Percentiles rank a stretch among this genome's conserved stretches.
Evolutionary conservation across 306 rosid species (phyloP).

Genomic region (Mucuna pruriens): DNA sequence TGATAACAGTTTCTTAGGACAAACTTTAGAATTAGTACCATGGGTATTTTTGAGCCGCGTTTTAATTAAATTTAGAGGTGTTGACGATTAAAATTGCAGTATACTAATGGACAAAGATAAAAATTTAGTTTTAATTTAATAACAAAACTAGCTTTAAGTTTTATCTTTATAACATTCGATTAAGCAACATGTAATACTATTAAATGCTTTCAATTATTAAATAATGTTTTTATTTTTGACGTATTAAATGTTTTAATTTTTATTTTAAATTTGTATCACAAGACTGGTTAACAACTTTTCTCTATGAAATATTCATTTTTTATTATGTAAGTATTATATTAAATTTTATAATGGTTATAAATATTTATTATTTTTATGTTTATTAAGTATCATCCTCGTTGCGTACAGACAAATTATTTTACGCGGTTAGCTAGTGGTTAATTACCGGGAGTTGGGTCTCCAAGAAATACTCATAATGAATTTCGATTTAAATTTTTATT

Average conservation of each 20-base stretch:
- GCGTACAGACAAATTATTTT: not conserved
- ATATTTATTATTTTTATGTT: not conserved
- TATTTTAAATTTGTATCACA: too few species aligned
- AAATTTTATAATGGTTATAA: not conserved
- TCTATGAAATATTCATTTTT: not conserved
- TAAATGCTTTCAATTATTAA: not conserved
- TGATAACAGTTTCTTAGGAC: not conserved
- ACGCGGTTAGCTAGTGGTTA: not conserved
- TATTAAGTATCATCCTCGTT: not conserved
- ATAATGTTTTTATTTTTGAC: not conserved
- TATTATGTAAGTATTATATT: not conserved
- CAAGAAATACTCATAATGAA: not conserved
- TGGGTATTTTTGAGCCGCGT: too few species aligned
- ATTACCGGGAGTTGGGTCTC: not conserved
- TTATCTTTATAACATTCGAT: not conserved
- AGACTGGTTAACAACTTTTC: not conserved
- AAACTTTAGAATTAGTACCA: too few species aligned
- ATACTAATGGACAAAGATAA: too few species aligned
- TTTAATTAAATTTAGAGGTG: too few species aligned
- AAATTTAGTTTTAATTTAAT: not conserved
- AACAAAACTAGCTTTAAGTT: not conserved
- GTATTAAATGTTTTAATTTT: not conserved
- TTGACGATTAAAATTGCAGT: too few species aligned
- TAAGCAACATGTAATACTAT: not conserved
- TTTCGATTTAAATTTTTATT: too few species aligned